phyloP scores from a whole-genome alignment of 2,329 filamentous ascomycete species.

The Akanthomyces uredinophilus region DNA sequence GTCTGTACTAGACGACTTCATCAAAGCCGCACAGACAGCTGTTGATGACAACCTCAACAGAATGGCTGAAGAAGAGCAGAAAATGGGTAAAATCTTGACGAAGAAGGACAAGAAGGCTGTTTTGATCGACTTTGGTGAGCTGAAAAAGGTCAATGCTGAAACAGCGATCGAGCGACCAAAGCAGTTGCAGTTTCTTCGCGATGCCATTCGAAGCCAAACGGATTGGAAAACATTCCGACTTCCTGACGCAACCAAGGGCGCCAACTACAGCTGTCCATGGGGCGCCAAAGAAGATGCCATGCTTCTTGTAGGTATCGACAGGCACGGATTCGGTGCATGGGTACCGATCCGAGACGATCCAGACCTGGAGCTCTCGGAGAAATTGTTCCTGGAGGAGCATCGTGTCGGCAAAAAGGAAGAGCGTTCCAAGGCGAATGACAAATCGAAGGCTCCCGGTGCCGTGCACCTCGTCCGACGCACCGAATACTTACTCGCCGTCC shows the following conservation, averaged over 20 bases:
- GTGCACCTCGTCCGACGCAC: conserved; percentile 93
- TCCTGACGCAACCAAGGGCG: conserved; percentile 84
- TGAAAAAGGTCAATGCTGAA: conserved; percentile 93
- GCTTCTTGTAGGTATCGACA: conserved; percentile 88
- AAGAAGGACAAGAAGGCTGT: conserved; percentile 99
- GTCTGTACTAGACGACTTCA: conserved; percentile 69
- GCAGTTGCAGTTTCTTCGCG: conserved; percentile 78
- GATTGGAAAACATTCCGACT: conserved; percentile 81
- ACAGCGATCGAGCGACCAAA: conserved; percentile 87
- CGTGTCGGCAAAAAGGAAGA: conserved; percentile 98
- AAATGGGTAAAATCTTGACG: conserved; percentile 73
- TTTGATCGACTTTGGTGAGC: conserved; percentile 86
- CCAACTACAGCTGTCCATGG: conserved; percentile 89
- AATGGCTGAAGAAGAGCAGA: conserved; percentile 76
- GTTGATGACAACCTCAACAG: conserved; percentile 64
- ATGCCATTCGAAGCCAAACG: conserved; percentile 59
- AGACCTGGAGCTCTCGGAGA: conserved; percentile 79
- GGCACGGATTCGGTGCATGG: conserved; percentile 95
- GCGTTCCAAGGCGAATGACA: conserved; percentile 69
- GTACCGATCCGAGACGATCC: conserved; percentile 86
- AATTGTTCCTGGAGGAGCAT: conserved; percentile 95
- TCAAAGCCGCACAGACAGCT: conserved; percentile 51
- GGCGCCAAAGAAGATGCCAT: conserved; percentile 92
- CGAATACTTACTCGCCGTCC: conserved; percentile 90
- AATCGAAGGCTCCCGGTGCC: conserved; percentile 89